Evolutionary conservation across 768 basidiomycete genomes (phyloP).

Genomic region (Leccinum olivaceopallidum): DNA sequence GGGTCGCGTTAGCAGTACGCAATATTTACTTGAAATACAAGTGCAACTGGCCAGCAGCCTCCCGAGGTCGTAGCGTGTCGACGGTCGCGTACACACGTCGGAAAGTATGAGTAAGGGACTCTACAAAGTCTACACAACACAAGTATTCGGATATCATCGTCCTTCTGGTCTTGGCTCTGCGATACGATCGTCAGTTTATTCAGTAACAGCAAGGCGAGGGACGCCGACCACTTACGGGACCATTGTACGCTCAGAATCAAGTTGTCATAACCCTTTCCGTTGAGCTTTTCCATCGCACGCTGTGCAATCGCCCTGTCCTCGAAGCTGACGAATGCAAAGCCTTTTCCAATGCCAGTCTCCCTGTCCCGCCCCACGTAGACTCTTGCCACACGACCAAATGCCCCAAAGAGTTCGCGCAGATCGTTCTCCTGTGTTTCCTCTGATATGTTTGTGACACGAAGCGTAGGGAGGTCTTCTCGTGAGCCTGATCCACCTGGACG

Average conservation of each 20-base stretch:
- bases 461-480: conserved; percentile 92
- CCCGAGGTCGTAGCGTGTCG: neutral
- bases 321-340: conserved; percentile 97
- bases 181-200: conserved; percentile 4
- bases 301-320: conserved; percentile 80
- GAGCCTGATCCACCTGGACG: conserved; percentile 44
- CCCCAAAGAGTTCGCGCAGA: conserved; percentile 85
- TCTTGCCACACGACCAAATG: conserved; percentile 82
- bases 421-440: conserved; percentile 96
- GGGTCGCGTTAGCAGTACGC: neutral
- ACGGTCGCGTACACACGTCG: neutral
- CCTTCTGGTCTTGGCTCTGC: conserved; percentile 47
- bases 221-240: conserved; percentile 49
- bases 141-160: conserved; percentile 19
- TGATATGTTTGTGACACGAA: conserved; percentile 96
- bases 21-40: neutral
- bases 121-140: conserved; percentile 3
- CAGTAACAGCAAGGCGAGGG: neutral
- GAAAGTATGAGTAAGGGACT: neutral
- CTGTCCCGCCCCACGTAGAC: conserved; percentile 95
- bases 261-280: conserved; percentile 92
- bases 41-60: neutral
- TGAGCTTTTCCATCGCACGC: conserved; percentile 86
- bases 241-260: conserved; percentile 74
- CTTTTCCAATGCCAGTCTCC: conserved; percentile 93